Percentiles rank a stretch among this genome's conserved stretches.
These are phyloP conservation scores for Pseudogymnoascus sp. DNA, from an alignment of 2,329 filamentous ascomycete genomes.

Conservation along the genomic window DNA sequence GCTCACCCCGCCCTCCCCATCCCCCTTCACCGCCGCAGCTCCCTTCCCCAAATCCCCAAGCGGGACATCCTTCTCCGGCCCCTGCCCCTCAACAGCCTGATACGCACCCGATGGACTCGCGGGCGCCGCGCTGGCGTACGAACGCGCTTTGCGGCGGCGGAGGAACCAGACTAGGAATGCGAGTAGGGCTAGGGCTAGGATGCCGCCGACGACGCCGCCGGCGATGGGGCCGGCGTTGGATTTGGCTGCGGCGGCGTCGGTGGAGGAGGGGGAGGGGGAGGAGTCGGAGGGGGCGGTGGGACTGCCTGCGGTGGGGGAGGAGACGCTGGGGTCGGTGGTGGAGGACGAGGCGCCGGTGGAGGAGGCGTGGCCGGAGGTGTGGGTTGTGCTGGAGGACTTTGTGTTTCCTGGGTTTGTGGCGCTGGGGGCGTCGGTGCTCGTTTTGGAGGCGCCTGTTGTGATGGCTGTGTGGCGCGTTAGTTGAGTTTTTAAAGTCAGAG, in stretches of 20 bases:
- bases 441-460: not conserved
- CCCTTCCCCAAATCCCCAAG: not conserved
- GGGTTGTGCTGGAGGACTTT: not conserved
- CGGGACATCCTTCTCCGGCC: not conserved
- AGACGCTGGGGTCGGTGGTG: not conserved
- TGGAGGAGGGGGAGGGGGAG: not conserved
- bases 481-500: not conserved
- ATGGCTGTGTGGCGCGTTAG: not conserved
- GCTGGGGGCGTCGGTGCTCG: not conserved
- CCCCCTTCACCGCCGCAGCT: not conserved
- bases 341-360: not conserved
- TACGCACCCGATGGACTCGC: not conserved
- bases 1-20: not conserved
- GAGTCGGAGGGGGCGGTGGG: not conserved
- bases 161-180: not conserved
- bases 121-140: not conserved
- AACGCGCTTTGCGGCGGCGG: not conserved
- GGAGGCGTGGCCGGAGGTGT: not conserved
- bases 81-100: not conserved
- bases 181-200: not conserved
- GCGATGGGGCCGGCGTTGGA: not conserved
- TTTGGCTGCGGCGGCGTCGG: not conserved
- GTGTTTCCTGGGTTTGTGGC: not conserved
- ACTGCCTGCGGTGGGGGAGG: not conserved
- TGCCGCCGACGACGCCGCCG: not conserved